Percentiles rank a stretch among this genome's conserved stretches.
phyloP scores from a whole-genome alignment of 805 yeast genomes.

The Metschnikowia bowlesiae region DNA sequence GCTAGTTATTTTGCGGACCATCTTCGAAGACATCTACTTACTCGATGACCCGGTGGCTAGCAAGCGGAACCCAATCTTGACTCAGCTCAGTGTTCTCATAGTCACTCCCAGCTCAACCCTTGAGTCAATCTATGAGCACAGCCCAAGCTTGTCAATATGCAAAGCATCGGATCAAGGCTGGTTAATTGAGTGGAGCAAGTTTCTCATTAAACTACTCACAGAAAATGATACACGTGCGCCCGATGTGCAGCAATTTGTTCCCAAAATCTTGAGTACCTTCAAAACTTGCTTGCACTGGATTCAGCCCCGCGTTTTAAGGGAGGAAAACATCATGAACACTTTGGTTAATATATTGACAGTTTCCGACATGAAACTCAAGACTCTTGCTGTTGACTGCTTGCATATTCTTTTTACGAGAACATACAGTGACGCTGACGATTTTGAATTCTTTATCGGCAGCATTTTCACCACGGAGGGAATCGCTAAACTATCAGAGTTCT shows the following conservation, averaged over 20 bases:
- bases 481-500: constrained; percentile 59
- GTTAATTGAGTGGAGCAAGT: constrained; percentile 67
- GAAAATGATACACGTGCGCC: constrained; percentile 24
- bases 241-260: constrained; percentile 44
- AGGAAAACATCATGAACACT: constrained; percentile 60
- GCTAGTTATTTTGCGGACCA: constrained; percentile 71
- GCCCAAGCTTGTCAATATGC: constrained; percentile 57
- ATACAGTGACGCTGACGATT: constrained; percentile 62
- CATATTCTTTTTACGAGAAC: constrained; percentile 83
- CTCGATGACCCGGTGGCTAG: constrained; percentile 90
- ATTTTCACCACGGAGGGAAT: constrained; percentile 77
- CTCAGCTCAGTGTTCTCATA: constrained; percentile 79
- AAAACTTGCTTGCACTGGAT: constrained; percentile 93
- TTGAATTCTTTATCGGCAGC: constrained; percentile 71
- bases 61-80: constrained; percentile 68
- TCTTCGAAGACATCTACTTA: constrained; percentile 89
- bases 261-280: constrained; percentile 71
- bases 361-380: constrained; percentile 63
- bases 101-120: constrained; percentile 68
- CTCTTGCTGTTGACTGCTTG: constrained; percentile 84
- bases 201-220: constrained; percentile 31
- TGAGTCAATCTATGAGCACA: constrained; percentile 57
- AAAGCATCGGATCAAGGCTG: constrained; percentile 79
- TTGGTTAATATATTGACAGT: constrained; percentile 57
- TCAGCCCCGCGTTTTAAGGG: constrained; percentile 66